Evolutionary conservation across 2,329 filamentous ascomycete genomes (phyloP), one percentile per base, ranked within the genome.

Genomic region (Neofusicoccum cordaticola): DNA sequence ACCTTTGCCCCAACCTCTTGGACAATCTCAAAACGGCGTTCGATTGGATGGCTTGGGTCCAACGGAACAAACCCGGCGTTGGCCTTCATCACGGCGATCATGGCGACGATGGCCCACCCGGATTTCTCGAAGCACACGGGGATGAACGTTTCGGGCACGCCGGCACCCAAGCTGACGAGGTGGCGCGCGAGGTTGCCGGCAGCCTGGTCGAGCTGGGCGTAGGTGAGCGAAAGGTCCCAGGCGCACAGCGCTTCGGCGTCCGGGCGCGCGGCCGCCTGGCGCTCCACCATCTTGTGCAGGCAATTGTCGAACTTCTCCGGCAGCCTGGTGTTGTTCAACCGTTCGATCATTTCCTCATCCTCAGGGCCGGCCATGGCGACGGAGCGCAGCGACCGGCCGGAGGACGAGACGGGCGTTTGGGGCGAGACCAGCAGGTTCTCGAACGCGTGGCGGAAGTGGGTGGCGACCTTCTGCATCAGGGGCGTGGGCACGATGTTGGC

Each of bases 151-250:
- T 41, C 57, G 9, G 57, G 57, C 1, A 15, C 4, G 37, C 68
- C 69, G 39, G 75, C 69, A 1, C 79, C 67, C 8, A 42, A 12
- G 9, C 70, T 69, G 15, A 72, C 67, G 1, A 84, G 74, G 63
- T 79, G 73, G 4, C 70, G 69, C 3, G 82, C 82, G 8, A 84
- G 73, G 1, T 69, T 22, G 17, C 9, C 35, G 52, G 35, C 52
- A 5, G 37, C 31, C 34, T 35, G 15, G 35, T 83, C 80, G 2
- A 84, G 73, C 60, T 83, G 76, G 42, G 70, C 62, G 66, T 84
- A 85, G 2, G 80, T 82, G 62, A 83, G 76, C 64, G 71, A 71
- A 37, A 82, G 82, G 65, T 84, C 82, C 81, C 81, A 84, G 0
- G 82, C 82, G 63, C 80, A 71, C 15, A 84, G 75, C 22, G 82